phyloP scores from a whole-genome alignment of 148 eudicot species.

The Nyssa sinensis region DNA sequence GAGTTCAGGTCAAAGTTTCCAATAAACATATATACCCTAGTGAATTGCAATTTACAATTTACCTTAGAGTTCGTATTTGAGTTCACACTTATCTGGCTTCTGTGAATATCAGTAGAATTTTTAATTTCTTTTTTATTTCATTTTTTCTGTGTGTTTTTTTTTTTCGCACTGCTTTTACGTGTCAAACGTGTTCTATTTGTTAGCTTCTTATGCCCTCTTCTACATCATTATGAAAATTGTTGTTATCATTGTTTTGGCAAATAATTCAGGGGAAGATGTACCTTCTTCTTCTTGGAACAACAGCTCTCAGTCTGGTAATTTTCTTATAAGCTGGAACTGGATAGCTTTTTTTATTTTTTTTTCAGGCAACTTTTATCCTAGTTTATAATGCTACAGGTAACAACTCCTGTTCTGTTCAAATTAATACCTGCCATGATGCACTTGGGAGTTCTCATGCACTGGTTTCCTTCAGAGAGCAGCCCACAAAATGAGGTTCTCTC shows the following conservation, averaged over 20 bases:
- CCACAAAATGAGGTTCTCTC: conserved; percentile 56
- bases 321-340: conserved; percentile 1
- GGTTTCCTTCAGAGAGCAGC: conserved; percentile 83
- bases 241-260: background rate
- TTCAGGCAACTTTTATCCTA: background rate
- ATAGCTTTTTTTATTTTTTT: background rate
- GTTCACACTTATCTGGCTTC: background rate
- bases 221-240: background rate
- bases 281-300: conserved; percentile 93
- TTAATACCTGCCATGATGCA: conserved; percentile 91
- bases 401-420: conserved; percentile 90
- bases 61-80: too few species aligned
- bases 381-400: conserved; percentile 54
- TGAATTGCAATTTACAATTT: too few species aligned
- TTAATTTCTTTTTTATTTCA: too few species aligned
- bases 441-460: conserved; percentile 91
- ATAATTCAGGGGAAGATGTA: conserved; percentile 81
- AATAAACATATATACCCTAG: too few species aligned
- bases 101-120: background rate
- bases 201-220: background rate
- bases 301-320: conserved; percentile 93
- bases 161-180: too few species aligned
- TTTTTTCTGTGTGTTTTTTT: too few species aligned
- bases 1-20: too few species aligned
- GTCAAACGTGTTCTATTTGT: background rate